Evolutionary conservation across 2,329 filamentous ascomycete genomes (phyloP), one percentile per base, ranked within the genome.

Genomic region (Xylariaceae sp.): DNA sequence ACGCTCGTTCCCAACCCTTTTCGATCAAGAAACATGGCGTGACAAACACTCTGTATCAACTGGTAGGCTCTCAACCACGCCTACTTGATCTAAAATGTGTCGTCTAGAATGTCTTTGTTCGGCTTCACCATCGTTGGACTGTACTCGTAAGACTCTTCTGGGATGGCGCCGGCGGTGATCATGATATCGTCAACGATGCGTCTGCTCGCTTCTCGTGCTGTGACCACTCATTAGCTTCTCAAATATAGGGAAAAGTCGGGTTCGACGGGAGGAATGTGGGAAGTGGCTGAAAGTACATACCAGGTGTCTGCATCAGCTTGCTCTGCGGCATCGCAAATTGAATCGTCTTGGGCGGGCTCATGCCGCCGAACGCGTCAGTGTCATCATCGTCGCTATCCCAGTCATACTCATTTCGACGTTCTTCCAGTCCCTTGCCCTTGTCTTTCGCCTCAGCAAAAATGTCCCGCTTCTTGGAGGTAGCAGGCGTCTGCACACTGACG

Each of bases 331-430:
- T 67, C 34, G 85, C 83, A 62, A 94, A 94, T 57, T 90, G 86
- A 45, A 94, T 90, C 9, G 88, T 93, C 72, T 97, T 97, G 0
- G 93, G 93, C 19, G 93, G 93, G 57, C 88, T 95, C 65, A 89
- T 84, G 4, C 83, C 87, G 6, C 76, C 77, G 44, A 85, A 83
- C 4, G 79, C 74, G 33, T 73, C 66, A 2, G 35, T 41, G 30
- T 78, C 78, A 37, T 83, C 78, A 42, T 81, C 82, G 47, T 89
- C 84, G 54, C 82, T 86, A 39, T 90, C 84, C 83, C 89, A 93
- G 15, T 72, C 74, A 42, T 82, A 79, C 57, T 83, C 79, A 39
- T 79, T 54, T 4, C 37, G 41, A 11, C 51, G 75, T 43, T 61
- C 49, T 3, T 34, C 48, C 34, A 57, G 56, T 11, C 41, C 50